phyloP scores from a whole-genome alignment of 1,284 basidiomycete genomes.

The Trichosporon asahii region DNA sequence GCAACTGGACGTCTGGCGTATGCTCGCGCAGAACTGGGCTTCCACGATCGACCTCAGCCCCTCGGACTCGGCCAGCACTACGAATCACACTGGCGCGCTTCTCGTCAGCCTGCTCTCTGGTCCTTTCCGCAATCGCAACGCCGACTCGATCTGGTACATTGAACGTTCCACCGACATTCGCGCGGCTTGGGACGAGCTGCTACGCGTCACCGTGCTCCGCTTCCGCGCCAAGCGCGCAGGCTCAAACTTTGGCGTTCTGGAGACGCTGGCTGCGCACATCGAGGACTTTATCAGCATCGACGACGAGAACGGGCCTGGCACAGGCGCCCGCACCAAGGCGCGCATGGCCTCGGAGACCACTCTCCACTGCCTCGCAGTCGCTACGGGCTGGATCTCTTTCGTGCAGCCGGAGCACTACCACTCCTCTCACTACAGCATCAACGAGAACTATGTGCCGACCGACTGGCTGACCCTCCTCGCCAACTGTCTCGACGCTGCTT shows the following conservation, averaged over 20 bases:
- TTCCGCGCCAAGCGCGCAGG: slow-evolving; percentile 42
- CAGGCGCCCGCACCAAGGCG: neutral
- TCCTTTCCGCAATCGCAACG: slow-evolving; percentile 36
- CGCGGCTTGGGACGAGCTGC: slow-evolving; percentile 34
- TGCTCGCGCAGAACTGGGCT: slow-evolving; percentile 38
- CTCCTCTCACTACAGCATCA: slow-evolving; percentile 34
- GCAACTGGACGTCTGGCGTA: slow-evolving; percentile 43
- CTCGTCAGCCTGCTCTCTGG: slow-evolving; percentile 42
- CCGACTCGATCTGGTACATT: slow-evolving; percentile 40
- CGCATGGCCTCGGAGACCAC: slow-evolving; percentile 36
- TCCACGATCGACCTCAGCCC: slow-evolving; percentile 33
- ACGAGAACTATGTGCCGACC: slow-evolving; percentile 40
- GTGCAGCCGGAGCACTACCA: slow-evolving; percentile 28
- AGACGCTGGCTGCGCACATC: slow-evolving; percentile 42
- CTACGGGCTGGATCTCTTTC: slow-evolving; percentile 32
- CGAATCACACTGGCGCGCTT: slow-evolving; percentile 44
- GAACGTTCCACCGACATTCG: slow-evolving; percentile 28
- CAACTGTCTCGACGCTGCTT: slow-evolving; percentile 29
- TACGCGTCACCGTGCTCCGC: slow-evolving; percentile 35
- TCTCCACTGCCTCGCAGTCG: slow-evolving; percentile 37
- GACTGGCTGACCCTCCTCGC: slow-evolving; percentile 40
- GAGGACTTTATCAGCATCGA: slow-evolving; percentile 31
- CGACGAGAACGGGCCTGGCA: neutral
- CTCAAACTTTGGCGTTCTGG: slow-evolving; percentile 44
- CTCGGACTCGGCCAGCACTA: slow-evolving; percentile 23